phyloP scores from a whole-genome alignment of 805 yeast genomes.

The Wickerhamomyces bovis region DNA sequence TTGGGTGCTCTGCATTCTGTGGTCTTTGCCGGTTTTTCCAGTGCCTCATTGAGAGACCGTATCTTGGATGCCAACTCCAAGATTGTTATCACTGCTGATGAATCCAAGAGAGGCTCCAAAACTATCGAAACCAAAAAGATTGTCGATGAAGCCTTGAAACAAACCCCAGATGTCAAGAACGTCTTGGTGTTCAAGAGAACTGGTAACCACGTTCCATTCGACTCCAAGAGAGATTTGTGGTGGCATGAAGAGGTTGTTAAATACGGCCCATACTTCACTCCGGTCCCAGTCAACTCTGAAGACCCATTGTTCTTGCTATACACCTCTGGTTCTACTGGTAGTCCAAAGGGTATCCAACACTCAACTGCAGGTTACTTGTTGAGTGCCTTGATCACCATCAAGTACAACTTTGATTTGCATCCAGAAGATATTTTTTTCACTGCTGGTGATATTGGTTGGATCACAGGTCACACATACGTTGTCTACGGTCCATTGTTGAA shows the following conservation, averaged over 20 bases:
- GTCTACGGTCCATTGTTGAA: slow-evolving; percentile 72
- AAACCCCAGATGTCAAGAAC: slow-evolving; percentile 60
- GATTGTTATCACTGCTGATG: slow-evolving; percentile 75
- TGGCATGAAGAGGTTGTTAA: slow-evolving; percentile 69
- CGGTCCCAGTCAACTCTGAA: slow-evolving; percentile 70
- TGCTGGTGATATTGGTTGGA: slow-evolving; percentile 91
- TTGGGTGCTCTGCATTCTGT: slow-evolving; percentile 84
- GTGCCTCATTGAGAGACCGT: slow-evolving; percentile 88
- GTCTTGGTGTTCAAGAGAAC: slow-evolving; percentile 75
- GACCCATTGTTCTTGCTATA: slow-evolving; percentile 76
- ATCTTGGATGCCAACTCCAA: slow-evolving; percentile 74
- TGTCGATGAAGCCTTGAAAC: slow-evolving; percentile 70
- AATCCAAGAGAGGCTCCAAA: slow-evolving; percentile 78
- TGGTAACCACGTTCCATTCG: slow-evolving; percentile 44
- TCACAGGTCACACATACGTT: slow-evolving; percentile 82
- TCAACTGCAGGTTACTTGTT: slow-evolving; percentile 74
- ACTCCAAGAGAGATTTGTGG: slow-evolving; percentile 62
- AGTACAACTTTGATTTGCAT: slow-evolving; percentile 72
- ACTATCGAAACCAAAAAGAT: slow-evolving; percentile 75
- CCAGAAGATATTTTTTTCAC: slow-evolving; percentile 71
- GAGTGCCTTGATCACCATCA: slow-evolving; percentile 68
- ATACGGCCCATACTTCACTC: slow-evolving; percentile 65
- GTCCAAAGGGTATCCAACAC: slow-evolving; percentile 84
- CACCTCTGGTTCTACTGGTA: slow-evolving; percentile 85
- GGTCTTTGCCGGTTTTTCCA: slow-evolving; percentile 82